Evolutionary conservation across 441 rosid genomes (phyloP).

Genomic region (Arabidopsis lyrata): DNA sequence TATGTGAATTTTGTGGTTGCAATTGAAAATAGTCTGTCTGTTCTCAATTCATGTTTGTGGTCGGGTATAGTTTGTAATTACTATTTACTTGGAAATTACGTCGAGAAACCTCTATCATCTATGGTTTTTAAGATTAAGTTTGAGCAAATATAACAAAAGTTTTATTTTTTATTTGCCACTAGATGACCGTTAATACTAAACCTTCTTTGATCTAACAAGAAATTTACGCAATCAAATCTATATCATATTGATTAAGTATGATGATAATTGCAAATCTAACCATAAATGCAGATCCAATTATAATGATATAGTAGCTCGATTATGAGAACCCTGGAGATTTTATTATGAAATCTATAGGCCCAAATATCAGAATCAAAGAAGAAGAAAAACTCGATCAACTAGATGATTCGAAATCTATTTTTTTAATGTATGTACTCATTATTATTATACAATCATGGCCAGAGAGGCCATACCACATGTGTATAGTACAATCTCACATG

Average conservation of each 20-base stretch:
- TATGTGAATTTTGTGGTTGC: conserved; percentile 19
- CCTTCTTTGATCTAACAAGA: conserved; percentile 2
- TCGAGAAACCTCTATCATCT: background rate
- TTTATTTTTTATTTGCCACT: background rate
- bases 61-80: background rate
- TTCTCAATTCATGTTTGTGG: background rate
- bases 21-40: background rate
- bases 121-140: background rate
- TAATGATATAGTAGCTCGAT: conserved; percentile 29
- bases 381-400: background rate
- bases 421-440: conserved; percentile 16
- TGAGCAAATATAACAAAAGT: background rate
- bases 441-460: conserved; percentile 46
- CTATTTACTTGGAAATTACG: background rate
- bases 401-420: conserved; percentile 14
- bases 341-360: conserved; percentile 27
- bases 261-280: conserved; percentile 32
- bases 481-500: conserved; percentile 46
- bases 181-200: background rate
- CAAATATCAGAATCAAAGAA: conserved; percentile 22
- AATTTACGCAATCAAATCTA: conserved; percentile 23
- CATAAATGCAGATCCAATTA: conserved; percentile 40
- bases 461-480: conserved; percentile 48
- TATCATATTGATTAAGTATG: conserved; percentile 5
- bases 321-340: conserved; percentile 39